phyloP scores from a whole-genome alignment of 179 eudicot species.

The Sideroxylon spinosum region DNA sequence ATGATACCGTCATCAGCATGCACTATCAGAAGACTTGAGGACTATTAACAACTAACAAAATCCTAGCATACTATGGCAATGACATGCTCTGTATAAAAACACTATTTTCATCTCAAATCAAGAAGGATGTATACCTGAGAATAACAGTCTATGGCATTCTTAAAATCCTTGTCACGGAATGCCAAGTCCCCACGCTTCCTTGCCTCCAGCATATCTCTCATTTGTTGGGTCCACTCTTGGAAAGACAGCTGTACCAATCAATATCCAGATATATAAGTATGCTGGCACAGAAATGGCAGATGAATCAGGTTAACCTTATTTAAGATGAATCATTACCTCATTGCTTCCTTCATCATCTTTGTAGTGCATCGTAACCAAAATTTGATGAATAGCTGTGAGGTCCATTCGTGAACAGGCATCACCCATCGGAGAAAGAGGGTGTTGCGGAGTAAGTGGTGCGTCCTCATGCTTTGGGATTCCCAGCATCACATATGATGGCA shows the following conservation, averaged over 20 bases:
- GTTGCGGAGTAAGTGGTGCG: slow-evolving; percentile 73
- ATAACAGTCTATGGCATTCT: slow-evolving; percentile 88
- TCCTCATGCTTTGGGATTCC: slow-evolving; percentile 70
- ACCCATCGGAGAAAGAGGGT: slow-evolving; percentile 84
- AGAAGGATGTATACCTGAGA: slow-evolving; percentile 58
- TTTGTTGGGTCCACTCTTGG: slow-evolving; percentile 99
- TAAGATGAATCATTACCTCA: slow-evolving; percentile 47
- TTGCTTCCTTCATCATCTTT: slow-evolving; percentile 92
- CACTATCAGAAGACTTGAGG: neutral
- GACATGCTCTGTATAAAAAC: neutral
- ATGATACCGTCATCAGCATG: neutral
- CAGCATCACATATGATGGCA: slow-evolving; percentile 65
- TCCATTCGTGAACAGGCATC: slow-evolving; percentile 90
- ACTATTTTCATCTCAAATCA: neutral
- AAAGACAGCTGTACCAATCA: slow-evolving; percentile 60
- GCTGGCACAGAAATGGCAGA: neutral
- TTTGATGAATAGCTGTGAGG: slow-evolving; percentile 91
- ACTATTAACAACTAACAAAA: neutral
- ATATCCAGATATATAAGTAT: slow-evolving; percentile 12
- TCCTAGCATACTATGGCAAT: neutral
- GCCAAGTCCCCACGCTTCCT: slow-evolving; percentile 93
- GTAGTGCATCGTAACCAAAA: slow-evolving; percentile 73
- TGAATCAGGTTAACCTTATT: slow-evolving; percentile 6
- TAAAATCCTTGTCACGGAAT: slow-evolving; percentile 88
- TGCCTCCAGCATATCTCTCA: slow-evolving; percentile 90